These are phyloP conservation scores for Penicillium salamii DNA, from an alignment of 495 filamentous ascomycete species.

Conservation along the genomic window DNA sequence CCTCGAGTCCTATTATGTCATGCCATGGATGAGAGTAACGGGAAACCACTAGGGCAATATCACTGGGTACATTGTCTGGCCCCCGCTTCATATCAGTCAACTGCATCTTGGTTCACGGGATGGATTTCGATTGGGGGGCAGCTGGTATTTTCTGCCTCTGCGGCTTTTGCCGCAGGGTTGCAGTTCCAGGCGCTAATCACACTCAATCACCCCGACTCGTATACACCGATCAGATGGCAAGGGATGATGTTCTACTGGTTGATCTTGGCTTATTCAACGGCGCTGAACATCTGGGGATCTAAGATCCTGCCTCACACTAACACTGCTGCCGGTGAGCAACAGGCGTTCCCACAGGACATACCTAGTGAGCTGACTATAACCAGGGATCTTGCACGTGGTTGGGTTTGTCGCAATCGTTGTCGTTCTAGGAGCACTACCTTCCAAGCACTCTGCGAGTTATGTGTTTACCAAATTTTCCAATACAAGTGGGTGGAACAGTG, in stretches of 20 bases:
- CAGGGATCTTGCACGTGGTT: constrained; percentile 20
- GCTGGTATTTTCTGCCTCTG: constrained; percentile 29
- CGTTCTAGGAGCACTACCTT: constrained; percentile 18
- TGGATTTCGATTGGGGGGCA: constrained; percentile 32
- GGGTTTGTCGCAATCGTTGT: constrained; percentile 16
- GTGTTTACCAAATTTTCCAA: constrained; percentile 23
- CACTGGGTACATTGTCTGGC: constrained; percentile 26
- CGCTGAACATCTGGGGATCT: constrained; percentile 20
- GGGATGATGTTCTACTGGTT: constrained; percentile 27
- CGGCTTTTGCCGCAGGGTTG: constrained; percentile 22
- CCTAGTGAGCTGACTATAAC: neutral
- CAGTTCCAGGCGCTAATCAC: constrained; percentile 24
- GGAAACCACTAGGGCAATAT: constrained; percentile 16
- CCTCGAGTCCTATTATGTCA: neutral
- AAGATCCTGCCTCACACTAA: constrained; percentile 24
- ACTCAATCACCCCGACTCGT: constrained; percentile 21
- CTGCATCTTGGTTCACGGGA: constrained; percentile 24
- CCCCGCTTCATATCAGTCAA: constrained; percentile 15
- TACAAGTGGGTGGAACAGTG: constrained; percentile 21
- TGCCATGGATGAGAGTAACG: no score
- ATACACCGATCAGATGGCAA: constrained; percentile 18
- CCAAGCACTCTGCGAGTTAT: constrained; percentile 16
- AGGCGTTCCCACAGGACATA: no score
- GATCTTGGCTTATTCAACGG: constrained; percentile 16
- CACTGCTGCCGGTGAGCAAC: constrained; percentile 15